Conservation (phyloP, 805 yeast species). For the Cyberlindnera misumaiensis region DNA sequence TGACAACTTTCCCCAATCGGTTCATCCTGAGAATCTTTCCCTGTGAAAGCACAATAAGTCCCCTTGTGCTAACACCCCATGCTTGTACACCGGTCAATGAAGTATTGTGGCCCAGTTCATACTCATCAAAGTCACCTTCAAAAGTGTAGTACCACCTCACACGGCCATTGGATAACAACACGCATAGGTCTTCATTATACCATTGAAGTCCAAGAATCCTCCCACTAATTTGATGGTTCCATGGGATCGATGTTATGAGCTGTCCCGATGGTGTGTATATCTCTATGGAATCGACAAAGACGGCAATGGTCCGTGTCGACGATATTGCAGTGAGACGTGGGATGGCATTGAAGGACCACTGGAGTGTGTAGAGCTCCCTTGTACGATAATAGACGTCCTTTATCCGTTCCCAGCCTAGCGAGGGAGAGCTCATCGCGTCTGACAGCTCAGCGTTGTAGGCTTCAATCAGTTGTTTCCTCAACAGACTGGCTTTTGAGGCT, state of each 20-base stretch:
- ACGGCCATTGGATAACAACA: constrained; percentile 9
- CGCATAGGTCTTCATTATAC: constrained; percentile 9
- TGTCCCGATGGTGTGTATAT: constrained; percentile 6
- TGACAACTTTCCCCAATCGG: constrained; percentile 3
- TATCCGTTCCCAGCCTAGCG: constrained; percentile 15
- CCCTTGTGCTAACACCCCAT: constrained; percentile 3
- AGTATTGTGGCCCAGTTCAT: constrained; percentile 7
- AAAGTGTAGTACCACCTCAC: constrained; percentile 12
- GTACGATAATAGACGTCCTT: constrained; percentile 14
- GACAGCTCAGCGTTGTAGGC: background rate
- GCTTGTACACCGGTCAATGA: constrained; percentile 2
- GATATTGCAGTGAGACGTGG: constrained; percentile 2
- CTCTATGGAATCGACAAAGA: constrained; percentile 5
- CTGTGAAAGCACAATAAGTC: constrained; percentile 5
- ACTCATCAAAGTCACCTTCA: constrained; percentile 12
- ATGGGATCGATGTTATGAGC: constrained; percentile 7
- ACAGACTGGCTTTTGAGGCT: too few relatives aligned
- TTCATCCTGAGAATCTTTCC: constrained; percentile 5
- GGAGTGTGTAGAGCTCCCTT: constrained; percentile 10
- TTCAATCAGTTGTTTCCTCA: too few relatives aligned
- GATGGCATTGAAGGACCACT: constrained; percentile 5
- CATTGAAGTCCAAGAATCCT: constrained; percentile 6
- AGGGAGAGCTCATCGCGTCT: constrained; percentile 11
- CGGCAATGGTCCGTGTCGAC: constrained; percentile 10
- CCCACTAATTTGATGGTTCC: constrained; percentile 11